These are phyloP conservation scores for Fusarium anguioides DNA, from an alignment of 2,329 filamentous ascomycete species.

Conservation along the genomic window DNA sequence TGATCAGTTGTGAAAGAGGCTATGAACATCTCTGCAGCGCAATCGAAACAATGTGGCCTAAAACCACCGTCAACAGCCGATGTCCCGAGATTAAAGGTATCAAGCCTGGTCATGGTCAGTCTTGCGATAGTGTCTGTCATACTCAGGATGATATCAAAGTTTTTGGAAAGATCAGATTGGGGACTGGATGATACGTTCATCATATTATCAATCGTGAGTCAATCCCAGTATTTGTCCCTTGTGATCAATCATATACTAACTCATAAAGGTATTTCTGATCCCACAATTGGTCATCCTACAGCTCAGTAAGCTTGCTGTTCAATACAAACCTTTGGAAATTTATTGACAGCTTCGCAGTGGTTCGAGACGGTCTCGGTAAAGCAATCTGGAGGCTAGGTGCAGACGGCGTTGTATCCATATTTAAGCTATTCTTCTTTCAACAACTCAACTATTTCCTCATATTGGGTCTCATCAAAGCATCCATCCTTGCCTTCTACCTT, in stretches of 20 bases:
- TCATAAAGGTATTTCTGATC: background rate
- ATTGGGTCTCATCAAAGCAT: background rate
- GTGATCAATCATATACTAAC: too few relatives aligned
- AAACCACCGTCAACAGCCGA: background rate
- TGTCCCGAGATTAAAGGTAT: background rate
- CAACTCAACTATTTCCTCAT: background rate
- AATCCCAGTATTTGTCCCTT: accelerated
- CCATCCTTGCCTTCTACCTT: background rate
- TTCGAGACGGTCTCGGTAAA: background rate
- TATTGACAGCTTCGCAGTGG: background rate
- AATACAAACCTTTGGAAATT: too few relatives aligned
- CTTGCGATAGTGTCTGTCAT: accelerated
- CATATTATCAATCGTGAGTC: background rate
- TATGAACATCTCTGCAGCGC: background rate
- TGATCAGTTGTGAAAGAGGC: background rate
- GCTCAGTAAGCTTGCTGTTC: background rate
- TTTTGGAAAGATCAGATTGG: background rate
- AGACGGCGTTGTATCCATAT: background rate
- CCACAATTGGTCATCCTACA: background rate
- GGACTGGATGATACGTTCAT: background rate
- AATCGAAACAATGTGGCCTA: background rate
- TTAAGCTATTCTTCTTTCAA: background rate
- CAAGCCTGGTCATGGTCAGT: background rate
- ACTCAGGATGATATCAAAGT: background rate
- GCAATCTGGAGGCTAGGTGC: background rate